Percentiles rank a stretch among this genome's conserved stretches.
These are phyloP conservation scores for Sanguinoderma infundibulare DNA, from an alignment of 1,284 basidiomycete genomes.

Conservation along the genomic window DNA sequence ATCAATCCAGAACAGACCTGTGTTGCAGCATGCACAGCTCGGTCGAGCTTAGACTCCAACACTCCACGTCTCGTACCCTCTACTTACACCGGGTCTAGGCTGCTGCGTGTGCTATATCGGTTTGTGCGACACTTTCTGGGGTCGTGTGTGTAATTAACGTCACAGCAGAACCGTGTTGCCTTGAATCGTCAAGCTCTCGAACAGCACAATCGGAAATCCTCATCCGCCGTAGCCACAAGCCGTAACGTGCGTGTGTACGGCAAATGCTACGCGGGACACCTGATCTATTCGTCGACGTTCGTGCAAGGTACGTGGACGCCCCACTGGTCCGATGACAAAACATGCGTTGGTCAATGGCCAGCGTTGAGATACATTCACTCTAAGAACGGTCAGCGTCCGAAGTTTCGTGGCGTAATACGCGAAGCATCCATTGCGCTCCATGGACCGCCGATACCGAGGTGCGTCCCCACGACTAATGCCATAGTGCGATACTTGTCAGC, in stretches of 20 bases:
- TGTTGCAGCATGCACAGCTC: no score
- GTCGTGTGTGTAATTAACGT: no score
- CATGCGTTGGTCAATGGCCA: not conserved
- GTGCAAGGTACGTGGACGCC: not conserved
- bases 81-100: no score
- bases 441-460: not conserved
- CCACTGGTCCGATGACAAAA: not conserved
- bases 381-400: not conserved
- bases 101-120: no score
- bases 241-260: no score
- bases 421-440: no score
- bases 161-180: no score
- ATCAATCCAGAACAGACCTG: no score
- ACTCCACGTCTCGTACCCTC: no score
- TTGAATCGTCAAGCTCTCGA: not conserved
- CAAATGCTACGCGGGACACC: not conserved
- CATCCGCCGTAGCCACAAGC: not conserved
- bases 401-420: not conserved
- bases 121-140: no score
- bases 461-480: not conserved
- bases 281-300: not conserved
- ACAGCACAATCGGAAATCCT: not conserved
- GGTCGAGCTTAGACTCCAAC: no score
- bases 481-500: no score
- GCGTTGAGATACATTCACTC: not conserved